These are phyloP conservation scores for Cylindrodendrum hubeiense DNA, from an alignment of 2,329 filamentous ascomycete genomes.

Conservation along the genomic window DNA sequence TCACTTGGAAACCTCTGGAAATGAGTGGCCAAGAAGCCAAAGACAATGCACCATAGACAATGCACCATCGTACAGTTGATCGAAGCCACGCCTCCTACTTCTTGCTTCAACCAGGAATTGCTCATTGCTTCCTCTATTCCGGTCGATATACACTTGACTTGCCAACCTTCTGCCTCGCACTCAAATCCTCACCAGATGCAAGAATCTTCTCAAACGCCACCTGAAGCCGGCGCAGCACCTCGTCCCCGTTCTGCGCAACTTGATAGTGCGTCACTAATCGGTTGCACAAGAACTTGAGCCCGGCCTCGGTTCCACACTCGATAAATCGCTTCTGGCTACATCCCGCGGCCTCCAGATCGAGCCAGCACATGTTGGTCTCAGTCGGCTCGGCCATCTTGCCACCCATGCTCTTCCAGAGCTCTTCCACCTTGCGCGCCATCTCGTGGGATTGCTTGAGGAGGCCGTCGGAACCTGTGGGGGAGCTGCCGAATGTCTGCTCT, in stretches of 20 bases:
- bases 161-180: conserved; percentile 34
- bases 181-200: conserved; percentile 30
- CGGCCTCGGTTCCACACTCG: conserved; percentile 55
- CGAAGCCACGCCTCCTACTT: neutral
- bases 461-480: conserved; percentile 60
- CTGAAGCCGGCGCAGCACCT: conserved; percentile 69
- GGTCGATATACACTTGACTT: conserved; percentile 43
- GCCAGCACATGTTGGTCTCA: conserved; percentile 94
- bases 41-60: neutral
- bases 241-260: conserved; percentile 71
- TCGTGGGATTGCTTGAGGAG: conserved; percentile 71
- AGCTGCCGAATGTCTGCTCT: conserved; percentile 57
- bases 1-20: neutral
- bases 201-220: conserved; percentile 62
- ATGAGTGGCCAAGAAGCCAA: neutral
- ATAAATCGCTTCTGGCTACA: conserved; percentile 54
- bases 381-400: conserved; percentile 77
- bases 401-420: conserved; percentile 77
- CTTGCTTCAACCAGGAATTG: neutral
- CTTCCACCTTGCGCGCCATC: conserved; percentile 73
- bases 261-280: conserved; percentile 67
- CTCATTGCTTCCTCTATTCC: conserved; percentile 21
- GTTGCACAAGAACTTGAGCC: conserved; percentile 55
- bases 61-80: neutral
- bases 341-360: conserved; percentile 76